A percentile compares a stretch with the other conserved stretches of the same genome.
phyloP scores from a whole-genome alignment of 257 asterid genomes.

The Solanum ahanhuiri region DNA sequence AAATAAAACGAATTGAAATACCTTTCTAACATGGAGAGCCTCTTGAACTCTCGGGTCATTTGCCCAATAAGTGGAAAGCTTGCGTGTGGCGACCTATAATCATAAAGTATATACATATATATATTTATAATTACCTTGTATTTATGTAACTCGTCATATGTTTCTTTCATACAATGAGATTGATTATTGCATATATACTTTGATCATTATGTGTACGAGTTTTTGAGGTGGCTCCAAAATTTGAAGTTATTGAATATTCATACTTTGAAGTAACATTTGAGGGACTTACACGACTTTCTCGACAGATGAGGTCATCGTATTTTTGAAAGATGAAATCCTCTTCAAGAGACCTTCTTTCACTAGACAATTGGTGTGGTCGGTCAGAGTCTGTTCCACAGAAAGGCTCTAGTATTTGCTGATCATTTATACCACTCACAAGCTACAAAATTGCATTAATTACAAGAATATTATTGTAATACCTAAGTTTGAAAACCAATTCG shows the following conservation, averaged over 20 bases:
- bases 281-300: not conserved
- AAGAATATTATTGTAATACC: not conserved
- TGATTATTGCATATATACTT: not conserved
- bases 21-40: no score
- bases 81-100: no score
- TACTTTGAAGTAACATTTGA: not conserved
- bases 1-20: no score
- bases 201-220: not conserved
- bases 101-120: no score
- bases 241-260: not conserved
- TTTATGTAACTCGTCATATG: not conserved
- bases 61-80: no score
- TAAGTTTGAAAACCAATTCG: not conserved
- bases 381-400: not conserved
- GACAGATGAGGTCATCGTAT: not conserved
- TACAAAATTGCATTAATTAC: not conserved
- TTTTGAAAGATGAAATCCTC: not conserved
- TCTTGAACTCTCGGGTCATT: no score
- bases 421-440: not conserved
- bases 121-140: no score
- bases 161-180: not conserved
- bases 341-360: not conserved
- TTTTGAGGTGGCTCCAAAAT: not conserved
- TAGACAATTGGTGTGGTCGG: accelerated
- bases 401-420: not conserved